Conservation (phyloP, 768 basidiomycete genomes). For the Chiua virens region DNA sequence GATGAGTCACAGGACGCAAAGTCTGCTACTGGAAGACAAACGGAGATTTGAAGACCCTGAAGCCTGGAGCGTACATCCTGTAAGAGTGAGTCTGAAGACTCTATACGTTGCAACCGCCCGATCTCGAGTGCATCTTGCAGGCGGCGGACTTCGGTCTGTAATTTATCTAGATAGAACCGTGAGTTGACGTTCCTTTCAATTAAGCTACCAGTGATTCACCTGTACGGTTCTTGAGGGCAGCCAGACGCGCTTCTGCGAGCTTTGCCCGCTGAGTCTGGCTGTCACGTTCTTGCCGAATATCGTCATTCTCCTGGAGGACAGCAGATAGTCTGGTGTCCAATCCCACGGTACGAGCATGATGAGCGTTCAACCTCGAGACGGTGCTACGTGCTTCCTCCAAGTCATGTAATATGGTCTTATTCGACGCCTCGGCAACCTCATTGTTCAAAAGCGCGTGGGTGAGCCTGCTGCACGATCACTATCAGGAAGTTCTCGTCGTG, state of each 20-base stretch:
- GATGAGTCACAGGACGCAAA: slow-evolving; percentile 14
- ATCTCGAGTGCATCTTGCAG: slow-evolving; percentile 65
- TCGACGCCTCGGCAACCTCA: slow-evolving; percentile 79
- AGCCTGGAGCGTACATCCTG: slow-evolving; percentile 64
- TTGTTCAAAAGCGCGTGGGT: slow-evolving; percentile 78
- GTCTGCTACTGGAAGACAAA: slow-evolving; percentile 32
- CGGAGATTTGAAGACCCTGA: slow-evolving; percentile 57
- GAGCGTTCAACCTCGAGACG: slow-evolving; percentile 65
- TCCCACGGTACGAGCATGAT: slow-evolving; percentile 68
- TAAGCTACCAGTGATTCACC: slow-evolving; percentile 37
- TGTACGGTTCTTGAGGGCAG: slow-evolving; percentile 64
- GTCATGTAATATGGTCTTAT: slow-evolving; percentile 69
- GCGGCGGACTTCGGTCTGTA: slow-evolving; percentile 64
- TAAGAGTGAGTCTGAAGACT: slow-evolving; percentile 66
- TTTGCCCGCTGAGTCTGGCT: slow-evolving; percentile 65
- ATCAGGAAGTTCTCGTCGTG: slow-evolving; percentile 4
- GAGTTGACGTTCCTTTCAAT: background rate
- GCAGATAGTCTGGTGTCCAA: slow-evolving; percentile 65
- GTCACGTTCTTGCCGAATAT: slow-evolving; percentile 81
- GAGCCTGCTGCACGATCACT: slow-evolving; percentile 52
- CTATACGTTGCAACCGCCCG: slow-evolving; percentile 56
- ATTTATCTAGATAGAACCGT: slow-evolving; percentile 50
- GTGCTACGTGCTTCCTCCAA: slow-evolving; percentile 70
- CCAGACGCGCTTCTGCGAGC: slow-evolving; percentile 64
- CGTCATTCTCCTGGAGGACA: slow-evolving; percentile 76